phyloP scores from a whole-genome alignment of 306 rosid species.

The Quercus variabilis region DNA sequence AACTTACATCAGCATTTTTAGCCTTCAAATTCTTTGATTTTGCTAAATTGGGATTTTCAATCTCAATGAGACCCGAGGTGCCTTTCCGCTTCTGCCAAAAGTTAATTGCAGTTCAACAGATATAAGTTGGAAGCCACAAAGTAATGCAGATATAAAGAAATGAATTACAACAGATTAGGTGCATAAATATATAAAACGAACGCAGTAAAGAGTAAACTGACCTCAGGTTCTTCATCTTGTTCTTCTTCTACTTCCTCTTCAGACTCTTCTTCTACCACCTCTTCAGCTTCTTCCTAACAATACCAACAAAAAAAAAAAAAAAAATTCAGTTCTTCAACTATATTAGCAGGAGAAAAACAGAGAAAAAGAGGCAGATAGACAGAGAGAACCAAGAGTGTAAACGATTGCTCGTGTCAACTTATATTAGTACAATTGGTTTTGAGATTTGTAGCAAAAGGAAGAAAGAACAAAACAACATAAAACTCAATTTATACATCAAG shows the following conservation, averaged over 20 bases:
- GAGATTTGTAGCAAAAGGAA: background rate
- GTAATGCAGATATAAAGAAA: background rate
- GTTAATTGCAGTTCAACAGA: background rate
- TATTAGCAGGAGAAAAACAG: background rate
- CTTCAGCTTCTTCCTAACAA: conserved; percentile 42
- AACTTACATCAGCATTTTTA: conserved; percentile 53
- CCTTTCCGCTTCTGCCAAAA: conserved; percentile 59
- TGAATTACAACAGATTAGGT: background rate
- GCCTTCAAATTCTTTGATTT: conserved; percentile 54
- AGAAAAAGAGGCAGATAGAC: background rate
- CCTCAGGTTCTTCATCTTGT: conserved; percentile 47
- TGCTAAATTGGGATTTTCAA: conserved; percentile 66
- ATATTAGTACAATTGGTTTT: background rate
- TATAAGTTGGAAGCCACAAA: background rate
- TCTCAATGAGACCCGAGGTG: conserved; percentile 56
- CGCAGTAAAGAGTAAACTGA: background rate
- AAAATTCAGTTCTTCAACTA: background rate
- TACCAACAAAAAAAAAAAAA: background rate
- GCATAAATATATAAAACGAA: conserved; percentile 7
- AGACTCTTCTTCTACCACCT: conserved; percentile 8
- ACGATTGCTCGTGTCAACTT: background rate
- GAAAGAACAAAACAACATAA: background rate
- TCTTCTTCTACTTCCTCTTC: conserved; percentile 39
- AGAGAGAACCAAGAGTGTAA: background rate
- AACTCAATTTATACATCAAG: background rate